These are phyloP conservation scores for Boletus sp. DNA, from an alignment of 768 basidiomycete genomes.

Conservation along the genomic window DNA sequence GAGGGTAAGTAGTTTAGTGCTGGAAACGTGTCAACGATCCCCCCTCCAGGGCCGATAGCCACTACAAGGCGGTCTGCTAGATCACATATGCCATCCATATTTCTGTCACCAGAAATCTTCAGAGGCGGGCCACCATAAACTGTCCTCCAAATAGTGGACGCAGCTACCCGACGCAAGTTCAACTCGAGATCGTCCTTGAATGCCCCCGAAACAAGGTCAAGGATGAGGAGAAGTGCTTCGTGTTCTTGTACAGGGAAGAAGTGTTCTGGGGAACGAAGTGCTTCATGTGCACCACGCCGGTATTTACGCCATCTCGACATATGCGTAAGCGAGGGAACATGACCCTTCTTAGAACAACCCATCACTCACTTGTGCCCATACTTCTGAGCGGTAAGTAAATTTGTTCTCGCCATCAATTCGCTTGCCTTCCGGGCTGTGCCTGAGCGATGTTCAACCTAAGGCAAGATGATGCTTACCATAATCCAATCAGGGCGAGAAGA, in stretches of 20 bases:
- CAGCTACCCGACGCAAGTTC: slow-evolving; percentile 5
- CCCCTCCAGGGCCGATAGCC: slow-evolving; percentile 4
- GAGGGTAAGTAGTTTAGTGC: slow-evolving; percentile 1
- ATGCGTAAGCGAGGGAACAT: background rate
- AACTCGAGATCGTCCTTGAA: slow-evolving; percentile 1
- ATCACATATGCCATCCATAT: slow-evolving; percentile 1
- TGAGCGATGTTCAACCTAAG: background rate
- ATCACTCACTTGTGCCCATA: slow-evolving; percentile 8
- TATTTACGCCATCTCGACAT: slow-evolving; percentile 3
- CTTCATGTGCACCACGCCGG: slow-evolving; percentile 2
- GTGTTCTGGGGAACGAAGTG: background rate
- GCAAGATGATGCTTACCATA: slow-evolving; percentile 1
- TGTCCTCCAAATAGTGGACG: slow-evolving; percentile 6
- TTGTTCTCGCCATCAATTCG: slow-evolving; percentile 5
- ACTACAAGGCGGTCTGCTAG: background rate
- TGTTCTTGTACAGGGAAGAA: slow-evolving; percentile 6
- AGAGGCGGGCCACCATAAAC: slow-evolving; percentile 5
- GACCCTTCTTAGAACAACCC: no score
- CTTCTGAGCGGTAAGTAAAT: slow-evolving; percentile 4
- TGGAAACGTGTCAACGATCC: slow-evolving; percentile 7
- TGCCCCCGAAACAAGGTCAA: background rate
- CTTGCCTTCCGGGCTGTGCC: background rate
- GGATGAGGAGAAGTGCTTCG: slow-evolving; percentile 7
- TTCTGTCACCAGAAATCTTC: slow-evolving; percentile 2
- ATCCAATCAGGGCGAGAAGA: slow-evolving; percentile 9